phyloP scores from a whole-genome alignment of 257 asterid species.

The Forsythia suspensa region DNA sequence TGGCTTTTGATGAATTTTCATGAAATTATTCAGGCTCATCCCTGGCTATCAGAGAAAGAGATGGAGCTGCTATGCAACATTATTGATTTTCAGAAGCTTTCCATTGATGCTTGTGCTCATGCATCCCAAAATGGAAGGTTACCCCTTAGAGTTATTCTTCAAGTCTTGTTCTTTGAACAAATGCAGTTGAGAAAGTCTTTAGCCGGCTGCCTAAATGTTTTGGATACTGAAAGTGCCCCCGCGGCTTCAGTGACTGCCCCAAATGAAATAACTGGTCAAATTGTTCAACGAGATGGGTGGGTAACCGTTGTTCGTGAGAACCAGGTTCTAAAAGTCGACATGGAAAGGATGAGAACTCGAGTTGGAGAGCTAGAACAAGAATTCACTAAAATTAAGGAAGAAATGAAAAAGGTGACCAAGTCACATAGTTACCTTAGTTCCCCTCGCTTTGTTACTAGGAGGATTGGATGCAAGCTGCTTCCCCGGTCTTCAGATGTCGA shows the following conservation, averaged over 20 bases:
- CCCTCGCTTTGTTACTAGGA: slow-evolving; percentile 50
- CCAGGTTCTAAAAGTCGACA: slow-evolving; percentile 72
- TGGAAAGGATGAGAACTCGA: slow-evolving; percentile 83
- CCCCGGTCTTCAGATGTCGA: slow-evolving; percentile 56
- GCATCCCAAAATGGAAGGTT: slow-evolving; percentile 92
- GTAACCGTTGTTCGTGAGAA: slow-evolving; percentile 79
- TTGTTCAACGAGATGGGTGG: slow-evolving; percentile 84
- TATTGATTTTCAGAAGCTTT: slow-evolving; percentile 85
- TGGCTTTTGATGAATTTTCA: slow-evolving; percentile 13
- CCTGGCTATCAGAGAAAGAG: slow-evolving; percentile 78
- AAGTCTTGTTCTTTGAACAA: slow-evolving; percentile 93
- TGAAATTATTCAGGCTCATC: slow-evolving; percentile 66
- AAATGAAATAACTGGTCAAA: slow-evolving; percentile 45
- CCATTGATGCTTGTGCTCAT: slow-evolving; percentile 95
- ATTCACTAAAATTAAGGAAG: slow-evolving; percentile 70
- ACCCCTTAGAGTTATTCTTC: slow-evolving; percentile 84
- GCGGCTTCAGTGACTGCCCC: slow-evolving; percentile 36
- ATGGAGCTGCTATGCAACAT: slow-evolving; percentile 76
- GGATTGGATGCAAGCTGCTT: slow-evolving; percentile 57
- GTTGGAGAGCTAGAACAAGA: slow-evolving; percentile 92
- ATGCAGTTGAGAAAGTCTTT: slow-evolving; percentile 83
- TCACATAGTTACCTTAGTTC: slow-evolving; percentile 65
- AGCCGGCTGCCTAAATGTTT: slow-evolving; percentile 69
- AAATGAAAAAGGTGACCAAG: slow-evolving; percentile 78
- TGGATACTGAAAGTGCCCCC: slow-evolving; percentile 75